Base-by-base conservation (phyloP, 768 basidiomycete genomes). In the Mycena albidolilacea region DNA sequence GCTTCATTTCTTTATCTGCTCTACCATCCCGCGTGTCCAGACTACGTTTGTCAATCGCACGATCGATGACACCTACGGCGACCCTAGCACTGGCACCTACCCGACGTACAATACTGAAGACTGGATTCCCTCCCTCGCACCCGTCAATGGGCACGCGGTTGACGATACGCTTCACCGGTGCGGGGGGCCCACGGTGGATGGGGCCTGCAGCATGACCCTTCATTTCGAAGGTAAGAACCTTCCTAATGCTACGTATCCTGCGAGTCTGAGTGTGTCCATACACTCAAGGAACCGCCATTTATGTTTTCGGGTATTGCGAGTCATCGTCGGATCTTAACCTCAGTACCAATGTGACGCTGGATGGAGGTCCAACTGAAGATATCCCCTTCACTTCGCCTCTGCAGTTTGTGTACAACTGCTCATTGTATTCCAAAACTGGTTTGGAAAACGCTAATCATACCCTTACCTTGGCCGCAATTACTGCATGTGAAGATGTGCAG, bases 41-140 rank as follows among this genome's bases (percentile, higher is more conserved):
- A 67, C 57, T 59, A 59, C 48, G n/a, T 67, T 43, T 67, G 67
- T 68, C 59, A 68, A 68, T 61, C 67, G 67, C 67, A 68, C 67
- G 38, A 68, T 68, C 59, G 67, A 68, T 52, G 67, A 68, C 46
- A 68, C 58, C 46, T 68, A 61, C 59, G 67, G 67, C 46, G 67
- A 68, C 59, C 38, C 67, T 61, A 52, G n/a, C 37, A 52, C 67
- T 61, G 67, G 67, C 44, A 43, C 48, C 37, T 52, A 50, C 59
- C 67, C 67, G 35, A 68, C 48, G 15, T 68, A 68, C 67, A 68
- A 50, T 67, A 63, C 44, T 63, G 44, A 63, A 35, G 62, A 63
- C 48, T 63, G 65, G 65, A 67, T 58, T 67, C 55, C 65, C 43
- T 67, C 65, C 54, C 65, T 12, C 41, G 41, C 41, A 4, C 41